phyloP scores from a whole-genome alignment of 345 rosid species.

The Lepidium didymum region DNA sequence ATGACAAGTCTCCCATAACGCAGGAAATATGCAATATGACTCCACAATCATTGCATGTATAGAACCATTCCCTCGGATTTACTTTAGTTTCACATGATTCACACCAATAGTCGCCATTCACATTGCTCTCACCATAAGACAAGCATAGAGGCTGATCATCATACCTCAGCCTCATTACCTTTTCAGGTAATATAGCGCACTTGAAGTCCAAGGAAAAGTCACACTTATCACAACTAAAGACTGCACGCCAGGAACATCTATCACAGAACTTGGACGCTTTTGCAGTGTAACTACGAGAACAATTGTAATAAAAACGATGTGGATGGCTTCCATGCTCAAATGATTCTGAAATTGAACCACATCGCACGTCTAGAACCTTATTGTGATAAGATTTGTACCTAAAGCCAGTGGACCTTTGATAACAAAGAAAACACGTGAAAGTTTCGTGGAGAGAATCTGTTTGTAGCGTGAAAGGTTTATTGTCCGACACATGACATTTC shows the following conservation, averaged over 20 bases:
- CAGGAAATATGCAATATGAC: background rate
- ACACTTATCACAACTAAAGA: background rate
- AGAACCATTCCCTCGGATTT: background rate
- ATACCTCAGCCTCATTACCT: background rate
- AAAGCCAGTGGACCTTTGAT: background rate
- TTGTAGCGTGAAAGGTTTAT: background rate
- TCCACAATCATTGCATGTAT: constrained; percentile 9
- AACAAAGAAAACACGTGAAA: background rate
- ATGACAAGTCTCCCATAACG: background rate
- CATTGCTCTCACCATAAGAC: background rate
- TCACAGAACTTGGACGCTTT: too few relatives aligned
- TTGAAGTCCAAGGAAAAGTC: background rate
- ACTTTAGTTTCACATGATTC: constrained; percentile 7
- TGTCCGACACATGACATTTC: background rate
- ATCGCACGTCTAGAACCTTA: background rate
- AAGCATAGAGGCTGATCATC: constrained; percentile 3
- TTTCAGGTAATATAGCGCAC: background rate
- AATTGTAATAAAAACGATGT: constrained; percentile 5
- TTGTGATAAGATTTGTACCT: background rate
- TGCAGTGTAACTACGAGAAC: too few relatives aligned
- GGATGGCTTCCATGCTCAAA: background rate
- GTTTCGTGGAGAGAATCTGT: background rate
- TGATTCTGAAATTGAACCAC: background rate
- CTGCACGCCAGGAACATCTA: too few relatives aligned
- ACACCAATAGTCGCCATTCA: background rate